Base-by-base conservation (phyloP, 192 early-diverging fungal species). In the Mycoemilia scoparia region DNA sequence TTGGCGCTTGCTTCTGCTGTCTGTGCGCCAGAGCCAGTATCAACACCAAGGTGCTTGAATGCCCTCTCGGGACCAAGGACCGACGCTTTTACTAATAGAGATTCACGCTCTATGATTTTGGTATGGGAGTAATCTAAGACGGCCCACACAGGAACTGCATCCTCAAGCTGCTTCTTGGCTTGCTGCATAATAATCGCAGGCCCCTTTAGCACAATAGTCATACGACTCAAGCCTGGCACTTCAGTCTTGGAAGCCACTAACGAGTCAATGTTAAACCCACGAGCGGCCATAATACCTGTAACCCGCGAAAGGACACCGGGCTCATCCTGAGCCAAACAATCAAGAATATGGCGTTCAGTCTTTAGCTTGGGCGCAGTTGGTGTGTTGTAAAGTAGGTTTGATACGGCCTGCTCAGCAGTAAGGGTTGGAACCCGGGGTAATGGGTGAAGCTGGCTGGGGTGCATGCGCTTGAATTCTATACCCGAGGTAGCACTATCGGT, bases 251-350 rank as follows among this genome's bases (percentile, higher is more conserved):
- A 80, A 6, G 91, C 93, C 6, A 97, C 89, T 26, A 97, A 62
- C 32, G 87, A 85, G 51, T 97, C 93, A 51, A 97, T 97, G 54
- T 95, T 97, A 64, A 95, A 91, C 0, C 88, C 87, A 29, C 93
- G 65, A 12, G 75, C 89, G 3, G 93, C 93, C 56, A 97, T 64
- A 39, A 88, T 83, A 13, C 82, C 92, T 42, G 70, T 77, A 3
- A 84, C 68, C 36, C 79, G 69, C 51, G 73, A 73, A 26, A 87
- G 54, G 14, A 84, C 82, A 32, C 81, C 81, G n/a, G 80, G 84
- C 41, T 87, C 84, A 58, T 88, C 82, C 42, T 79, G 77, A 36
- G 91, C 89, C 40, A 97, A 72, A 48, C 88, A 89, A 71, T 88
- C 92, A 25, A 97, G 74, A 42, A 90, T 71, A 49, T 97, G 92